These are phyloP conservation scores for Saccharomycopsis hybrid DNA, from an alignment of 1,139 yeast species.

Conservation along the genomic window DNA sequence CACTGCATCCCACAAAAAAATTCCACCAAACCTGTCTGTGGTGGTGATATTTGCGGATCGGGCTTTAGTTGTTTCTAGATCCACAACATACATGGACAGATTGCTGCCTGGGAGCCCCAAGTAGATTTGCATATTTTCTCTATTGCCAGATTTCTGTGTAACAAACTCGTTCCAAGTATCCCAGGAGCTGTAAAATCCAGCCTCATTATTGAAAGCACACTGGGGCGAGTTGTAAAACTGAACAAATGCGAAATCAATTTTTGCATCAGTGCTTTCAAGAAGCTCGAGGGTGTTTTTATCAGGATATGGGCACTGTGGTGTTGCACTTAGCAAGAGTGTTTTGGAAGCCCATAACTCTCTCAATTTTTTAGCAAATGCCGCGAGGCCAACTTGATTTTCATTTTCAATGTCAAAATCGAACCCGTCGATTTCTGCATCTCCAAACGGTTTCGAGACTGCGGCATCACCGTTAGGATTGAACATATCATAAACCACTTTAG, in stretches of 20 bases:
- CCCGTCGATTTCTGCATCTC: constrained; percentile 17
- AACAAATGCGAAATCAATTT: constrained; percentile 78
- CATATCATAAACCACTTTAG: constrained; percentile 26
- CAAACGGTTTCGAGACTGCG: constrained; percentile 47
- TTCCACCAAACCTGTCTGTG: too few relatives aligned
- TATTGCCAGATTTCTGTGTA: constrained; percentile 25
- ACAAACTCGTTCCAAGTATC: background rate
- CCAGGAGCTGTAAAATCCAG: constrained; percentile 11
- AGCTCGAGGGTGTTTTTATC: constrained; percentile 72
- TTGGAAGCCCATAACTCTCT: constrained; percentile 43
- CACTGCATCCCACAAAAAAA: too few relatives aligned
- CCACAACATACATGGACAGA: too few relatives aligned
- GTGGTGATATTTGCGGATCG: too few relatives aligned
- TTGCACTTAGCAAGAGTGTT: constrained; percentile 40
- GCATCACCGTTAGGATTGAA: constrained; percentile 53
- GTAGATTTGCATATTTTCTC: constrained; percentile 25
- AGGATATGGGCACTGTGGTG: constrained; percentile 79
- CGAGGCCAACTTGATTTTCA: constrained; percentile 18
- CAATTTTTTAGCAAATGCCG: constrained; percentile 16
- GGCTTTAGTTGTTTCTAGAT: too few relatives aligned
- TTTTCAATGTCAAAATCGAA: constrained; percentile 19
- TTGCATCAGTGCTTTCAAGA: constrained; percentile 49
- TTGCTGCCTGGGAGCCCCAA: too few relatives aligned
- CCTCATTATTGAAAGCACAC: constrained; percentile 25
- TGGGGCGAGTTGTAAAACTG: constrained; percentile 72